These are phyloP conservation scores for Diaporthe ampelina DNA, from an alignment of 2,329 filamentous ascomycete species.

Conservation along the genomic window DNA sequence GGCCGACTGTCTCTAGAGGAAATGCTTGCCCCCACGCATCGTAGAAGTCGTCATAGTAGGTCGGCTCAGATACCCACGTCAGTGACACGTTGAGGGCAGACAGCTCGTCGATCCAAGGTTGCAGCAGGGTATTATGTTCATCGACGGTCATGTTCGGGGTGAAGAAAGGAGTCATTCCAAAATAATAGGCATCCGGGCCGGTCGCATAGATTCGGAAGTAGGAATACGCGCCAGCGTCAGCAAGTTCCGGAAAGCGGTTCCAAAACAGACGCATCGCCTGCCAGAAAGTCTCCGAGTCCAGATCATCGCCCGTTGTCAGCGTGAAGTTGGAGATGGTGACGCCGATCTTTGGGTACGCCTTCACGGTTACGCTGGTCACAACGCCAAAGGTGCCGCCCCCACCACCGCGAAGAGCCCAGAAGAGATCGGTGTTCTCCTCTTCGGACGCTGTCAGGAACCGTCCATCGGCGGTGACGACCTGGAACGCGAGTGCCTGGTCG, in stretches of 20 bases:
- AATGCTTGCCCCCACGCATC: constrained; percentile 48
- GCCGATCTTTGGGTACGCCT: constrained; percentile 45
- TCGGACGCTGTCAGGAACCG: constrained; percentile 56
- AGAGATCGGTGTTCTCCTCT: constrained; percentile 60
- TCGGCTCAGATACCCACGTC: constrained; percentile 43
- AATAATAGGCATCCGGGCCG: constrained; percentile 33
- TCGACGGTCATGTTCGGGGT: constrained; percentile 38
- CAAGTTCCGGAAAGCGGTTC: constrained; percentile 61
- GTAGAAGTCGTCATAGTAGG: constrained; percentile 48
- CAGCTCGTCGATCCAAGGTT: constrained; percentile 61
- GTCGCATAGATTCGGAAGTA: constrained; percentile 45
- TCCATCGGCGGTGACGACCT: constrained; percentile 62
- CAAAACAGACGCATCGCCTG: constrained; percentile 60
- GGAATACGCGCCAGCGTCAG: constrained; percentile 65
- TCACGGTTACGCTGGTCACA: constrained; percentile 48
- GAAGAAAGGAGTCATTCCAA: constrained; percentile 41
- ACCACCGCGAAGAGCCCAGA: constrained; percentile 63
- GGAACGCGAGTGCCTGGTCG: constrained; percentile 62
- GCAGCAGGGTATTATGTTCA: constrained; percentile 30
- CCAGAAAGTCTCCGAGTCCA: constrained; percentile 67
- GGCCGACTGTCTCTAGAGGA: constrained; percentile 47
- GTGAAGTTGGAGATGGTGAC: constrained; percentile 45
- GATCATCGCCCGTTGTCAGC: constrained; percentile 59
- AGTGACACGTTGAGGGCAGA: constrained; percentile 50
- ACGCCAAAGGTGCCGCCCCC: constrained; percentile 56